Conservation (phyloP, 148 eudicot genomes). For the Rhododendron ovatum region DNA sequence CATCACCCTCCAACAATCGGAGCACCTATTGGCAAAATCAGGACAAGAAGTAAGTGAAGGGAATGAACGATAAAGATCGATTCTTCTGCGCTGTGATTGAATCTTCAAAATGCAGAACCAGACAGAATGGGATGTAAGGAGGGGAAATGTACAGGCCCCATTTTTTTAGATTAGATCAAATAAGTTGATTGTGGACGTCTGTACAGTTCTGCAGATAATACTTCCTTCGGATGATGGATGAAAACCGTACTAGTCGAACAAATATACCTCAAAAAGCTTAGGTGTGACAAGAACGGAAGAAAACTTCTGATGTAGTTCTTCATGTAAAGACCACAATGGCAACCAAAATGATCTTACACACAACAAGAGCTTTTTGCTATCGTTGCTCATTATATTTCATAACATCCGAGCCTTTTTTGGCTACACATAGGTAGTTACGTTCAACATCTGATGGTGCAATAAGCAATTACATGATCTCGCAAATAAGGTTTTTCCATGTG, state of each 20-base stretch:
- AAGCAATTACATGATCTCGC: not conserved
- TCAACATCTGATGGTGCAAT: not conserved
- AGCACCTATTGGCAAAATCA: slow-evolving; percentile 47
- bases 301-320: not conserved
- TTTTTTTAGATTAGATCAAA: not conserved
- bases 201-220: not conserved
- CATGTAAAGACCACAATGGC: not conserved
- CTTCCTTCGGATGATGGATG: not conserved
- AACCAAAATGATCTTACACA: not conserved
- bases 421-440: not conserved
- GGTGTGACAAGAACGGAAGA: not conserved
- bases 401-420: not conserved
- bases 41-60: not conserved
- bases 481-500: not conserved
- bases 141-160: not conserved
- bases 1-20: slow-evolving; percentile 62
- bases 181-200: not conserved
- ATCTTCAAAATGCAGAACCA: not conserved
- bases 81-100: not conserved
- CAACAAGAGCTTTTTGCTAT: not conserved
- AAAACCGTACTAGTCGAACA: not conserved
- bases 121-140: not conserved
- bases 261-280: not conserved
- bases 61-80: not conserved
- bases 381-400: not conserved